Percentiles rank a stretch among this genome's conserved stretches.
Conservation (phyloP, 2,329 filamentous ascomycete genomes). For the Hypoxylon sp. region DNA sequence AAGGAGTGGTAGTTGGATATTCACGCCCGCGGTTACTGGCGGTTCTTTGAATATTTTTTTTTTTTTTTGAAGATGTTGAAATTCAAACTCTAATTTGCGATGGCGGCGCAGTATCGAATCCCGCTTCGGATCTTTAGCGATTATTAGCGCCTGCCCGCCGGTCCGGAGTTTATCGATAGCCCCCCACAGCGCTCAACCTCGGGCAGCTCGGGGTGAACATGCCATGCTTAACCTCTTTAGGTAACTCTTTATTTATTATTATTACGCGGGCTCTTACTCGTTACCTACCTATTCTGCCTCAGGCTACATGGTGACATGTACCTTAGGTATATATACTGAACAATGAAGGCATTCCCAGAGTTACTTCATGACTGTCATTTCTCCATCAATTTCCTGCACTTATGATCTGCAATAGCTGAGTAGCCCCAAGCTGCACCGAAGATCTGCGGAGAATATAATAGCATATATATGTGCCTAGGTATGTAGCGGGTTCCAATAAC, state of each 20-base stretch:
- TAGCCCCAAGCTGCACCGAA: too few relatives aligned
- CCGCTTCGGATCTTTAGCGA: background rate
- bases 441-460: too few relatives aligned
- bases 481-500: too few relatives aligned
- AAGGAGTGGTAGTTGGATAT: slow-evolving; percentile 1
- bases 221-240: background rate
- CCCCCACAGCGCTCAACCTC: slow-evolving; percentile 8
- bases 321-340: too few relatives aligned
- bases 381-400: too few relatives aligned
- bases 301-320: too few relatives aligned
- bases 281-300: too few relatives aligned
- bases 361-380: too few relatives aligned
- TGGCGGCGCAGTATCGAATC: slow-evolving; percentile 16
- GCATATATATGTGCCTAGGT: too few relatives aligned
- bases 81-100: slow-evolving; percentile 31
- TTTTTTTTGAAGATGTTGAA: slow-evolving; percentile 16
- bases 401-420: too few relatives aligned
- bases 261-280: too few relatives aligned
- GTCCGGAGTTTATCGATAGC: slow-evolving; percentile 27
- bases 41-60: slow-evolving; percentile 21
- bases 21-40: slow-evolving; percentile 27
- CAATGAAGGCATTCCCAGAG: too few relatives aligned
- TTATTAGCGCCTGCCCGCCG: slow-evolving; percentile 18
- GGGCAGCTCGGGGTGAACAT: background rate
- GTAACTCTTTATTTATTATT: slow-evolving; percentile 7